Evolutionary conservation across 495 filamentous ascomycete species (phyloP), one percentile per base, ranked within the genome.

Genomic region (Saxophila tyrrhenica): DNA sequence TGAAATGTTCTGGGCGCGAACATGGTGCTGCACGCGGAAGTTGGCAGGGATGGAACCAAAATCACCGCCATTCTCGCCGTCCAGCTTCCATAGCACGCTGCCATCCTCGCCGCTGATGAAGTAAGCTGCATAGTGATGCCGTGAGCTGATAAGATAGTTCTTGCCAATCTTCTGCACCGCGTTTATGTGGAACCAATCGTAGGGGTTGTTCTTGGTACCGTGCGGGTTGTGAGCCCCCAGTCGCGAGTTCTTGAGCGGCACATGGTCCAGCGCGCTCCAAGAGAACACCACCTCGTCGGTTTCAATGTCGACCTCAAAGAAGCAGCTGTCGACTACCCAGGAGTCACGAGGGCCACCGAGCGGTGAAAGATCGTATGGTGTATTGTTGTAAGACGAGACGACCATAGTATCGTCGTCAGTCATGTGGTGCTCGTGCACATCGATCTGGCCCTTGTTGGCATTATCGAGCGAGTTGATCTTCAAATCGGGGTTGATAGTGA

Each of bases 171-270:
- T 73, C 44, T 73, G 67, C n/a, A 75, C 57, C 38, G 72, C 72
- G 52, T 71, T 74, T 52, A 75, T 70, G 55, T 75, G 73, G 61
- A 75, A 75, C 45, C 62, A 75, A 48, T 77, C 73, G 61, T 65
- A 75, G 0, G 73, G 66, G 23, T 24, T 20, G 21, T 25, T 23
- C 24, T 48, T 23, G 1, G 49, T 10, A 7, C 60, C 52, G 22
- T 25, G 64, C 11, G 47, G 54, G 20, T 50, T 55, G 3, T 39
- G 24, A 9, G 49, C 25, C 11, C 3, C 46, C 17, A 29, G 22
- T 19, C 46, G 39, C 19, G n/a, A 19, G 25, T 25, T 43, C 21
- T 25, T 38, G 22, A 25, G 35, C 9, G 48, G 21, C 17, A 62
- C 46, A 23, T 59, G 52, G 0, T 59, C 52, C 16, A 56, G 49